Conservation (phyloP, 2,329 filamentous ascomycete genomes). For the Chaetomiaceae sp. region DNA sequence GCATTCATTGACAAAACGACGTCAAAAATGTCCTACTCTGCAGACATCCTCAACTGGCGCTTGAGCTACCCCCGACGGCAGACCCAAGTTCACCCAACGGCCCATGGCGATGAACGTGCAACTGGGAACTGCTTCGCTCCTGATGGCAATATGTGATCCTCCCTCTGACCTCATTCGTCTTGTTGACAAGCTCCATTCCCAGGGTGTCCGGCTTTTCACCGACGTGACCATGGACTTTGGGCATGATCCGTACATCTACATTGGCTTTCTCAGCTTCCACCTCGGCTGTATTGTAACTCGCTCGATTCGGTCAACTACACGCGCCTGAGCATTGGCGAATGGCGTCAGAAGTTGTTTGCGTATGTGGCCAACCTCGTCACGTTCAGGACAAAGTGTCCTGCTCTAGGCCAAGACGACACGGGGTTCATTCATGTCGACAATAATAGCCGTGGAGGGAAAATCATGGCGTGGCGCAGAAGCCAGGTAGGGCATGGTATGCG, state of each 20-base stretch:
- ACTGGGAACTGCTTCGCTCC: conserved; percentile 27
- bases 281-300: too few relatives aligned
- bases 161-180: conserved; percentile 20
- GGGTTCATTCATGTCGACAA: conserved; percentile 26
- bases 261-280: conserved; percentile 24
- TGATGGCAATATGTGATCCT: conserved; percentile 25
- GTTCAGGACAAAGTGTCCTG: conserved; percentile 25
- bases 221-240: conserved; percentile 29
- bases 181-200: conserved; percentile 19
- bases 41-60: too few relatives aligned
- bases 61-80: conserved; percentile 26
- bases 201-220: conserved; percentile 21
- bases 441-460: conserved; percentile 14
- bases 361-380: conserved; percentile 25
- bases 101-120: too few relatives aligned
- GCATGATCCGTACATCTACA: conserved; percentile 24
- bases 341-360: conserved; percentile 24
- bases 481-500: background rate
- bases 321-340: conserved; percentile 23
- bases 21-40: too few relatives aligned
- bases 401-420: conserved; percentile 25
- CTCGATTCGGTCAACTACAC: conserved; percentile 29
- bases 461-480: conserved; percentile 25
- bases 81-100: conserved; percentile 28
- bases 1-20: too few relatives aligned